Percentiles rank a stretch among this genome's conserved stretches.
Evolutionary conservation across 2,329 filamentous ascomycete species (phyloP).

Genomic region (Coniella vitis): DNA sequence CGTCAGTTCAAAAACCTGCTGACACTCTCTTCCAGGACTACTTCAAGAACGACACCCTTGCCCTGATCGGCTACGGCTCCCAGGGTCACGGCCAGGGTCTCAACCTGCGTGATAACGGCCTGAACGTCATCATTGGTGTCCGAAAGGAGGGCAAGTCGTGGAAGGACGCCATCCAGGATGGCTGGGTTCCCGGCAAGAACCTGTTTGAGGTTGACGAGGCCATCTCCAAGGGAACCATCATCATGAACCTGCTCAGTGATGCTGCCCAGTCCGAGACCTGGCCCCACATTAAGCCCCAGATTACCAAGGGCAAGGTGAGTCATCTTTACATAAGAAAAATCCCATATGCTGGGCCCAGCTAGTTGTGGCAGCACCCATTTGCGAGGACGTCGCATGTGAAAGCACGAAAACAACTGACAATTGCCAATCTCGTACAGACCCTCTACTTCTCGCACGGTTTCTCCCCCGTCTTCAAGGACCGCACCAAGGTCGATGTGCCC

Average conservation of each 20-base stretch:
- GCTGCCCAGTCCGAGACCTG: slow-evolving; percentile 98
- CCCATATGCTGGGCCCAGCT: no score
- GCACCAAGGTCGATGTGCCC: slow-evolving; percentile 97
- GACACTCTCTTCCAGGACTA: slow-evolving; percentile 59
- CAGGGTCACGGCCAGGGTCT: slow-evolving; percentile 99
- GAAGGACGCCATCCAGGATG: slow-evolving; percentile 95
- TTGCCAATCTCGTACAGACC: no score
- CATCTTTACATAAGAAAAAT: background rate
- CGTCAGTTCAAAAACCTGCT: slow-evolving; percentile 4
- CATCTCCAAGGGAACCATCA: slow-evolving; percentile 83
- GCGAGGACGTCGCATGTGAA: no score
- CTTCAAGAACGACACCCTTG: slow-evolving; percentile 99
- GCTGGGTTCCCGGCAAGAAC: slow-evolving; percentile 98
- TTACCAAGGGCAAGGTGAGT: slow-evolving; percentile 94
- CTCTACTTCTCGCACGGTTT: slow-evolving; percentile 99
- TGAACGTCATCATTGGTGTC: slow-evolving; percentile 98
- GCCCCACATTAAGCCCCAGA: slow-evolving; percentile 95
- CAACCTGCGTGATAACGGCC: slow-evolving; percentile 98
- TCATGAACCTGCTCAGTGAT: slow-evolving; percentile 99
- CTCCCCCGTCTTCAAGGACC: slow-evolving; percentile 99
- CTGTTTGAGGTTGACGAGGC: slow-evolving; percentile 97
- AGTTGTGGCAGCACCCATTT: no score
- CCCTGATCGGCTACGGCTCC: slow-evolving; percentile 96
- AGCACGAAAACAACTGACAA: no score
- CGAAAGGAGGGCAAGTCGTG: slow-evolving; percentile 97